A percentile compares a stretch with the other conserved stretches of the same genome.
Conservation (phyloP, 2,329 filamentous ascomycete species). For the Phialophora chinensis region DNA sequence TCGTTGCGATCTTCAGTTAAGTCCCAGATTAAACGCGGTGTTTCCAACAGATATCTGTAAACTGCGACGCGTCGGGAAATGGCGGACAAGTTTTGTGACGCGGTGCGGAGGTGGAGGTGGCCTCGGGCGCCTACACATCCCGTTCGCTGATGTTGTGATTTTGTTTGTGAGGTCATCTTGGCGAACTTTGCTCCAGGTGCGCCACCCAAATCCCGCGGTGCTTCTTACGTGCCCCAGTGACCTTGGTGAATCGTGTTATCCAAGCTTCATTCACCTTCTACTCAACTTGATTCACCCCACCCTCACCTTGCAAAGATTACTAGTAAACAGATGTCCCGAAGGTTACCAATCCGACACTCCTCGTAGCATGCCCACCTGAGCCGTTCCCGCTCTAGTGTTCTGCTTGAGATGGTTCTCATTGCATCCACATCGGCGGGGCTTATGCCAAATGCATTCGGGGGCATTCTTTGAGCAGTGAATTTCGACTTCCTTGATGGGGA, state of each 20-base stretch:
- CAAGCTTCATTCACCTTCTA: neutral
- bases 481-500: no score
- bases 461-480: no score
- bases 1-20: neutral
- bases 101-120: neutral
- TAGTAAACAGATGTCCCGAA: neutral
- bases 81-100: slow-evolving; percentile 1
- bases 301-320: neutral
- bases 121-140: neutral
- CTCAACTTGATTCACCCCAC: neutral
- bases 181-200: neutral
- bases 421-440: no score
- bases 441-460: no score
- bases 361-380: no score
- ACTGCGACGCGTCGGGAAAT: neutral
- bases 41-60: neutral
- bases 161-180: slow-evolving; percentile 9
- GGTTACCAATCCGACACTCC: neutral
- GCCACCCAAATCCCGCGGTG: neutral
- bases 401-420: no score
- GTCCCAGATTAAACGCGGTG: neutral
- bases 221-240: no score
- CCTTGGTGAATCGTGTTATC: neutral
- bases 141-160: slow-evolving; percentile 1
- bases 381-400: no score